Base-by-base conservation (phyloP, 1,284 basidiomycete species). In the Testicularia cyperi region DNA sequence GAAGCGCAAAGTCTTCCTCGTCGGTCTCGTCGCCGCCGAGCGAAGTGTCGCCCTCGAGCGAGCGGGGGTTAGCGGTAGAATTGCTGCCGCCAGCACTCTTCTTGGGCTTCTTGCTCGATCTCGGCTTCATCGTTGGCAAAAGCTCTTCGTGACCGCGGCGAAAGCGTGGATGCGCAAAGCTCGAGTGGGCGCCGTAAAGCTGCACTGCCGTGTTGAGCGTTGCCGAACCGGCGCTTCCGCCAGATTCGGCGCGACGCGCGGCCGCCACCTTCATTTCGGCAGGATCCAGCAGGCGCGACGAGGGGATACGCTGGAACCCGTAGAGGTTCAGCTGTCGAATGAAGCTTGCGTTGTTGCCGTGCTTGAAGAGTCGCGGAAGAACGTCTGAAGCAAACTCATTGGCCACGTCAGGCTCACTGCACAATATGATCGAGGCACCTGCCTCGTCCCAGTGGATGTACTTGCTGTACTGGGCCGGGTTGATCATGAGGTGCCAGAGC, bases 401-500 rank as follows among this genome's bases (percentile, higher is more conserved):
- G 29, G 69, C 60, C 7, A 73, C 41, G 6, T 73, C 70, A 5
- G 70, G 65, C 30, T 75, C 74, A 53, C 54, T 70, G 15, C 53
- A 69, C 13, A 75, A 55, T n/a, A 76, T 74, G 55, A 76, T 69
- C 22, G 71, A 65, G 15, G 69, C 64, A 26, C 74, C 74, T 0
- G 65, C 65, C 32, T 70, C 62, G 45, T 65, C 68, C 71, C 71
- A 73, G 32, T 46, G 64, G 33, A 73, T 71, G 47, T 70, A 73
- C 35, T 60, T 63, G 48, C 55, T 58, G 44, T 73, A 73, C 24
- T 66, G 56, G 5, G 47, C 57, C 7, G 74, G 74, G 43, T 70
- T 70, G 52, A 68, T 70, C 71, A 76, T 73, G 13, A 76, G 62
- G 42, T 72, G 72, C 74, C 74, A 76, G 16, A 76, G 62, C 53